These are phyloP conservation scores for Ramaria sp. DNA, from an alignment of 768 basidiomycete species.

Conservation along the genomic window DNA sequence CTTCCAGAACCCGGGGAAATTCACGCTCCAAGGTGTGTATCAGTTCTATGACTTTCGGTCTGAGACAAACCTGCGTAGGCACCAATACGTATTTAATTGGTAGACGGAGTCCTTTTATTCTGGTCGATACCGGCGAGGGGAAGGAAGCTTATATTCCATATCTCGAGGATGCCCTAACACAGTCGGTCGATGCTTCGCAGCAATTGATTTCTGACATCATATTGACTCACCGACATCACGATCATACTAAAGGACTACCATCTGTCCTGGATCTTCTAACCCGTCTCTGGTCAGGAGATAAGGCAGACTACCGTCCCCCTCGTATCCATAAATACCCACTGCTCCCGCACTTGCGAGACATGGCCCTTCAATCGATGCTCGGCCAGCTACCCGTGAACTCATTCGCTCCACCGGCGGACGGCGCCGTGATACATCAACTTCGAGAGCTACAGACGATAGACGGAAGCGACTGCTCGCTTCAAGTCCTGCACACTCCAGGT, in stretches of 20 bases:
- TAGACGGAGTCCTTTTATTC: constrained; percentile 53
- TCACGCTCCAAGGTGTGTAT: constrained; percentile 67
- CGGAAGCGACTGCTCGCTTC: constrained; percentile 29
- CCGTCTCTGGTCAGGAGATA: constrained; percentile 47
- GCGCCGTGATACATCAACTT: constrained; percentile 46
- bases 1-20: constrained; percentile 74
- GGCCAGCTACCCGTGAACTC: constrained; percentile 31
- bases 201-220: constrained; percentile 80
- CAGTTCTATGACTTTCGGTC: background rate
- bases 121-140: constrained; percentile 81
- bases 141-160: constrained; percentile 52
- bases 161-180: constrained; percentile 51
- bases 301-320: constrained; percentile 48
- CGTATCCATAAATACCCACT: constrained; percentile 64
- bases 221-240: constrained; percentile 83
- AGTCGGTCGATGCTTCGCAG: constrained; percentile 26
- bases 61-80: constrained; percentile 29
- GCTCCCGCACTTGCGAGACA: constrained; percentile 20
- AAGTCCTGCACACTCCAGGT: constrained; percentile 78
- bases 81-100: constrained; percentile 89
- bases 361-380: constrained; percentile 30
- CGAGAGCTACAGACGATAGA: constrained; percentile 42
- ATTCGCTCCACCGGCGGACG: constrained; percentile 30
- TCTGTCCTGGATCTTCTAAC: constrained; percentile 58
- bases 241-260: constrained; percentile 74